phyloP scores from a whole-genome alignment of 192 early-diverging fungal genomes.

The Backusella tarrabulga region DNA sequence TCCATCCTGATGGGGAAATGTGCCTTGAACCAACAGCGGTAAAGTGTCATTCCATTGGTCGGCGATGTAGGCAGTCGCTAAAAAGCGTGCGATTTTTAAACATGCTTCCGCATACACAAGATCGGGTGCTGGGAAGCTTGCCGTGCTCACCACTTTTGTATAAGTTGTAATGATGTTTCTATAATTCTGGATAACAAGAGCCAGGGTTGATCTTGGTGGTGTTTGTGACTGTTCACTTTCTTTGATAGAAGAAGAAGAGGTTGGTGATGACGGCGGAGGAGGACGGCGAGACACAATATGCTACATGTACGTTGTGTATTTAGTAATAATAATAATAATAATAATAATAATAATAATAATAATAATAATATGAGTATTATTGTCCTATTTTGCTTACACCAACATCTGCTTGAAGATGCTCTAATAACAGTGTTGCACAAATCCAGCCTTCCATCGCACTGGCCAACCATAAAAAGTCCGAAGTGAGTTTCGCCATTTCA shows the following conservation, averaged over 20 bases:
- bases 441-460: constrained; percentile 69
- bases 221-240: neutral
- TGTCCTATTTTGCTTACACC: constrained; percentile 40
- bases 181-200: constrained; percentile 65
- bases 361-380: neutral
- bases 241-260: neutral
- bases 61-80: constrained; percentile 41
- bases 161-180: constrained; percentile 62
- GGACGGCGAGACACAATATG: constrained; percentile 24
- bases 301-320: neutral
- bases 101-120: constrained; percentile 65
- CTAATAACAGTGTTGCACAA: constrained; percentile 57
- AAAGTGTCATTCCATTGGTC: constrained; percentile 37
- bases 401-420: constrained; percentile 60
- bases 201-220: constrained; percentile 28
- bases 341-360: no score
- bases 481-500: constrained; percentile 62
- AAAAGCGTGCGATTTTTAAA: constrained; percentile 64
- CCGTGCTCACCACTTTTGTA: constrained; percentile 44
- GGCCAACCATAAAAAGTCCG: constrained; percentile 76
- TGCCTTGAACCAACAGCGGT: constrained; percentile 33
- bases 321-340: no score
- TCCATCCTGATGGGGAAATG: constrained; percentile 24
- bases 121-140: constrained; percentile 43
- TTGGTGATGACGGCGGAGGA: neutral